Percentiles rank a stretch among this genome's conserved stretches.
Evolutionary conservation across 805 yeast genomes (phyloP).

Genomic region (Schwanniomyces sp.): DNA sequence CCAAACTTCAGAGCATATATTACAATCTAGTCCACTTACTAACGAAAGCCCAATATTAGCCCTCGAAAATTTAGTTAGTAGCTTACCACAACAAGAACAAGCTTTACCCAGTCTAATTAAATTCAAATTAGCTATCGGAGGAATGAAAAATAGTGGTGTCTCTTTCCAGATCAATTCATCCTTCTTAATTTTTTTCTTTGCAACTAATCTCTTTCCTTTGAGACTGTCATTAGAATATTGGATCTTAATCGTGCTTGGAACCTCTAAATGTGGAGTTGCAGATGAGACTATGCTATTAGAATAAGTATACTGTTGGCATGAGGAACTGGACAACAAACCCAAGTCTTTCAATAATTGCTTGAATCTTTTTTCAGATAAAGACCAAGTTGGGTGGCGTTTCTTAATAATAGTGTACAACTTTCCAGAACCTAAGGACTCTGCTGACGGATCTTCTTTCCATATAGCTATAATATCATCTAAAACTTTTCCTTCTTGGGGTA

Average conservation of each 20-base stretch:
- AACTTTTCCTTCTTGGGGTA: constrained; percentile 60
- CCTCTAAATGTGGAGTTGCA: constrained; percentile 43
- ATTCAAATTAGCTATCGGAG: constrained; percentile 65
- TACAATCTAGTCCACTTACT: constrained; percentile 61
- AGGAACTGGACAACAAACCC: constrained; percentile 43
- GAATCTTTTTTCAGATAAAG: constrained; percentile 57
- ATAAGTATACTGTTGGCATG: constrained; percentile 43
- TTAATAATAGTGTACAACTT: constrained; percentile 55
- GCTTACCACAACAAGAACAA: constrained; percentile 70
- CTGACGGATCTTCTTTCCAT: constrained; percentile 67
- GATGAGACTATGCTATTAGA: constrained; percentile 53
- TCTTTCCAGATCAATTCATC: constrained; percentile 67
- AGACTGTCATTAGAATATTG: constrained; percentile 55
- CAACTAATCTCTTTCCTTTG: constrained; percentile 51
- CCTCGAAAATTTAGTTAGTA: constrained; percentile 33
- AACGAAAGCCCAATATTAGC: constrained; percentile 22
- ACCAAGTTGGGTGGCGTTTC: constrained; percentile 58
- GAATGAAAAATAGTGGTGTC: constrained; percentile 55
- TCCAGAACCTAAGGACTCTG: constrained; percentile 56
- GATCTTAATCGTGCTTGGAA: constrained; percentile 46
- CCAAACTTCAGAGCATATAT: constrained; percentile 66
- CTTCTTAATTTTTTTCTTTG: constrained; percentile 44
- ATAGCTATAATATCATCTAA: constrained; percentile 59
- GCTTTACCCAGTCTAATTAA: constrained; percentile 62
- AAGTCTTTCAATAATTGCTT: constrained; percentile 52